These are phyloP conservation scores for Dryas drummondii DNA, from an alignment of 306 rosid species.

Conservation along the genomic window DNA sequence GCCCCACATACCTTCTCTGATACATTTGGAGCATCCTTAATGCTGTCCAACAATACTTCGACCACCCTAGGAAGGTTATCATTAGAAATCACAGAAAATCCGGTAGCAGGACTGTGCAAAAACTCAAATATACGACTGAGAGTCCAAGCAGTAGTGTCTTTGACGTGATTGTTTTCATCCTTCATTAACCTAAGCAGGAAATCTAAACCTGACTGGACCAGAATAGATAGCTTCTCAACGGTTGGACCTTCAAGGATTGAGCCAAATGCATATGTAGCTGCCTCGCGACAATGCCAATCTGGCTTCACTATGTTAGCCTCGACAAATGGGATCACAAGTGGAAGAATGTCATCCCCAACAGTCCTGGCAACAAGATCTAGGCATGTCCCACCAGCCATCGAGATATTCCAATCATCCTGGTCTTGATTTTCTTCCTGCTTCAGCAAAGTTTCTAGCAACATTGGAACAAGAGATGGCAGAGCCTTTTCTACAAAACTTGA, in stretches of 20 bases:
- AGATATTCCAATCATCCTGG: conserved; percentile 38
- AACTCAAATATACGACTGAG: conserved; percentile 39
- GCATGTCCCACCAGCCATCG: conserved; percentile 48
- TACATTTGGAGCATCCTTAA: conserved; percentile 34
- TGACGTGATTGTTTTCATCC: conserved; percentile 37
- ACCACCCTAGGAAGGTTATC: conserved; percentile 30
- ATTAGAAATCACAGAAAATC: conserved; percentile 31
- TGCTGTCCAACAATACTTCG: conserved; percentile 35
- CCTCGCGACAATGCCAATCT: conserved; percentile 44
- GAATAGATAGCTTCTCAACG: conserved; percentile 23
- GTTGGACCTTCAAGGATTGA: conserved; percentile 40
- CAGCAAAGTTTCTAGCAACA: conserved; percentile 37
- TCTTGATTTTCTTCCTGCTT: conserved; percentile 44
- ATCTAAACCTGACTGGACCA: conserved; percentile 35
- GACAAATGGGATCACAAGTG: conserved; percentile 44
- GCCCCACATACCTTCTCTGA: conserved; percentile 43
- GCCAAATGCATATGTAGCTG: conserved; percentile 40
- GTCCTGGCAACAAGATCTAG: conserved; percentile 36
- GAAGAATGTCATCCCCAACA: conserved; percentile 34
- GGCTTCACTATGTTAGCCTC: conserved; percentile 36
- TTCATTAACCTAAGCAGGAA: conserved; percentile 30
- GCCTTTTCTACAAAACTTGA: conserved; percentile 37
- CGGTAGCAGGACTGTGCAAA: conserved; percentile 33
- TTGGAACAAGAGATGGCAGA: conserved; percentile 30
- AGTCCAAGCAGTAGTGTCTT: conserved; percentile 45